Conservation (phyloP, 148 eudicot species). For the Amaranthus palmeri region DNA sequence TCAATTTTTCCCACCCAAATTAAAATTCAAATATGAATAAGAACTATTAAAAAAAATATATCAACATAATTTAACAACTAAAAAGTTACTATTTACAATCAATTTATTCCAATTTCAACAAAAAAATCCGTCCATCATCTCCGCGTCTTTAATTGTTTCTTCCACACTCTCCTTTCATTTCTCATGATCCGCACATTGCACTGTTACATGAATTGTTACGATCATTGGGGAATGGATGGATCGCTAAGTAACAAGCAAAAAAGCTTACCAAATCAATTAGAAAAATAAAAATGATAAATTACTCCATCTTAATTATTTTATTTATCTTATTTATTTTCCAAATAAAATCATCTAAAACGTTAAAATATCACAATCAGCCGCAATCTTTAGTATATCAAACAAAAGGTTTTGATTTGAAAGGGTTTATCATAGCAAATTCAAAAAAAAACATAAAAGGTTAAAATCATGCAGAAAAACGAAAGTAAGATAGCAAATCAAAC, state of each 20-base stretch:
- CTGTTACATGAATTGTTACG: too few relatives aligned
- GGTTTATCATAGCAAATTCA: background rate
- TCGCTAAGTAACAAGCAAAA: background rate
- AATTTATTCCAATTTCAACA: too few relatives aligned
- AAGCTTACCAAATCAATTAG: background rate
- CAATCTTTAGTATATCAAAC: background rate
- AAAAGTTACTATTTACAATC: background rate
- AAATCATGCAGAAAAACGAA: background rate
- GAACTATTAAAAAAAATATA: too few relatives aligned
- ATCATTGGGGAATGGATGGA: background rate
- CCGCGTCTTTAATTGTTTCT: too few relatives aligned
- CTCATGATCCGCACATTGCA: too few relatives aligned
- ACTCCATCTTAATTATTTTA: too few relatives aligned
- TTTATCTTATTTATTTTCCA: too few relatives aligned
- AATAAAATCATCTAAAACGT: too few relatives aligned
- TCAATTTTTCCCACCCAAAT: background rate
- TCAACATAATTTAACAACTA: background rate
- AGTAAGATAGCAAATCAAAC: background rate
- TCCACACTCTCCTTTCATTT: too few relatives aligned
- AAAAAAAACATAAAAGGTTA: background rate
- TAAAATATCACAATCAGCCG: too few relatives aligned
- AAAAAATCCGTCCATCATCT: too few relatives aligned
- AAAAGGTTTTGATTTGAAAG: background rate
- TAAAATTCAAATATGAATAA: background rate
- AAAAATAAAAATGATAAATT: too few relatives aligned